These are phyloP conservation scores for Aphanomyces invadans DNA, from an alignment of 352 stramenopile genomes.

Conservation along the genomic window DNA sequence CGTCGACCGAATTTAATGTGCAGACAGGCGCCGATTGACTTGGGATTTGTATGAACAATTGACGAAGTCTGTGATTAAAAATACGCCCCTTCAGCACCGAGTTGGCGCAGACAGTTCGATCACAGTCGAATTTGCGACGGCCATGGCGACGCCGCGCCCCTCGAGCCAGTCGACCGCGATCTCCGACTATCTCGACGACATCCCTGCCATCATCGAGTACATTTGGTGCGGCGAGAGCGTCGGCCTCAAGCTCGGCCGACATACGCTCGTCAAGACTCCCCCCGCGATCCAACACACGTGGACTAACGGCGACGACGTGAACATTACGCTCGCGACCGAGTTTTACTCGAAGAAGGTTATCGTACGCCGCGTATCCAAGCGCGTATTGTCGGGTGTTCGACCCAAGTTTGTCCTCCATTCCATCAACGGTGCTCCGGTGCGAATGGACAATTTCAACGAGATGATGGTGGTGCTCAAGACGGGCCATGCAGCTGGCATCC, in stretches of 20 bases:
- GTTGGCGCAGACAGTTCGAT: too few species aligned
- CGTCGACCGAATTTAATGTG: not conserved
- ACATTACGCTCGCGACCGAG: conserved; percentile 11
- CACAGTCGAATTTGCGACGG: not conserved
- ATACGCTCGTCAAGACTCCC: not conserved
- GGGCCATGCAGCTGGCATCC: not conserved
- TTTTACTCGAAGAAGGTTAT: conserved; percentile 21
- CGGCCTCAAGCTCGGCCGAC: conserved; percentile 10
- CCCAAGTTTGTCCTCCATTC: conserved; percentile 1
- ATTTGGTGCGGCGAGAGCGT: conserved; percentile 23
- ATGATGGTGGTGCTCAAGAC: conserved; percentile 18
- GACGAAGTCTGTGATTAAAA: not conserved
- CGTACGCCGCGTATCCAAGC: conserved; percentile 7
- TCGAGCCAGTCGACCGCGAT: conserved; percentile 6
- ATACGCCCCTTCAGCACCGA: not conserved
- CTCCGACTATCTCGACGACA: not conserved
- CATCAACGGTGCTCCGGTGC: conserved; percentile 10
- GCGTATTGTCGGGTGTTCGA: not conserved
- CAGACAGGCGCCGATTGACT: not conserved
- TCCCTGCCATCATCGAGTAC: conserved; percentile 22
- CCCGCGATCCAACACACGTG: conserved; percentile 12
- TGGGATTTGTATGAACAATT: not conserved
- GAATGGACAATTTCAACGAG: conserved; percentile 13
- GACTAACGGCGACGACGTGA: not conserved
- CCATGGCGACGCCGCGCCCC: not conserved